Base-by-base conservation (phyloP, 768 basidiomycete species). In the Tulasnella sp. region DNA sequence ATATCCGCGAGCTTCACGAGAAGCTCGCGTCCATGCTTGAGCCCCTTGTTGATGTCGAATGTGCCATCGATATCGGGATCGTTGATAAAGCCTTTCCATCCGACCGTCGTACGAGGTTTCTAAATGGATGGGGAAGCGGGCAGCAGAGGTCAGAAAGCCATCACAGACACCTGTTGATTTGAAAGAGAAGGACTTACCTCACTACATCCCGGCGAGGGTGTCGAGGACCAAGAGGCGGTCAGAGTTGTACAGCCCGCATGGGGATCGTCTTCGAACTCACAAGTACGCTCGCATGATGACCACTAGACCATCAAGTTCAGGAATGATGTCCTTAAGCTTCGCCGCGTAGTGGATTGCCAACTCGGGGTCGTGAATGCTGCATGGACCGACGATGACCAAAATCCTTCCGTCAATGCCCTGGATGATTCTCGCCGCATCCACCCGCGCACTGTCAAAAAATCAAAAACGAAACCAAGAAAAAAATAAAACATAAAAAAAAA, bases 281-380 rank as follows among this genome's bases (percentile, higher is more conserved):
- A 89, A 97, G 79, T 98, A 98, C 59, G 90, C 85, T 44, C 96
- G 81, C 96, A 99, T 99, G 71, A 98, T 74, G 68, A 99, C 85
- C 66, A 87, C 76, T 50, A 99, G 77, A 66, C 92, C 72, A 1
- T 71, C 71, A 65, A 87, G 53, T 19, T 75, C 71, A 12, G 78
- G 75, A 48, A 85, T 78, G 72, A 83, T 86, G 3, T 73, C 75
- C 68, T 79, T 87, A 68, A 88, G 79, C 46, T 82, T 76, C 19
- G 73, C 73, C 11, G 88, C 89, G 67, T 92, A 92, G 64, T 84
- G 82, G 46, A 89, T 72, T 1, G 92, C 93, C 70, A 92, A 88
- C 54, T 84, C 82, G 3, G 89, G 73, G 8, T 84, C 87, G 69
- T 98, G 93, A 63, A 98, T 96, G 0, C 89, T 92, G 75, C 93